Conservation (phyloP, 305 asterid genomes). For the Fraxinus albicans region DNA sequence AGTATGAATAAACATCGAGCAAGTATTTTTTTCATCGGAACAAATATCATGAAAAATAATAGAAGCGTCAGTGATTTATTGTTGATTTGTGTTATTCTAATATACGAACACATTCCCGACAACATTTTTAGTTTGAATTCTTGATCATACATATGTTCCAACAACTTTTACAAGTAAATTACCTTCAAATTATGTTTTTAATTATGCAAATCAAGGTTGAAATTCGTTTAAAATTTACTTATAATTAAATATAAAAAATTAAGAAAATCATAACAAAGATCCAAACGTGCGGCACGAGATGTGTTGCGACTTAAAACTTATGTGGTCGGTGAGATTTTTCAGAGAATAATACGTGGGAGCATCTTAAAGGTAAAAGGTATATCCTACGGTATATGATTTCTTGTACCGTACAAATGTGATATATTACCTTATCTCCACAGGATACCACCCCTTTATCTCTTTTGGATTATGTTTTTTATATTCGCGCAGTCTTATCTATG, state of each 20-base stretch:
- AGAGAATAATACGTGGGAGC: neutral
- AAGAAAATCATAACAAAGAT: neutral
- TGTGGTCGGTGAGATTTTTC: conserved; percentile 23
- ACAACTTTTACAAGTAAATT: too few species aligned
- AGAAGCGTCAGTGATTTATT: neutral
- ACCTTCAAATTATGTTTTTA: too few species aligned
- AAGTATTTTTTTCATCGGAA: too few species aligned
- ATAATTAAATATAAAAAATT: neutral
- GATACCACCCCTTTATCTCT: neutral
- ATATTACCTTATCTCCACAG: conserved; percentile 14
- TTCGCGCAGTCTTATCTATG: neutral
- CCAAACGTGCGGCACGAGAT: neutral
- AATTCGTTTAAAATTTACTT: too few species aligned
- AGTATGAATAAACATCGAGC: too few species aligned
- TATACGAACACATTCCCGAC: too few species aligned
- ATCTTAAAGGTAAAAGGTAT: neutral
- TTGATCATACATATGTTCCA: too few species aligned
- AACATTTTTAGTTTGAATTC: too few species aligned
- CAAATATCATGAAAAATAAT: neutral
- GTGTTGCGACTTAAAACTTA: neutral
- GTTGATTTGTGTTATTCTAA: neutral
- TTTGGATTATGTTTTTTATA: neutral
- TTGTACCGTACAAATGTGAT: neutral
- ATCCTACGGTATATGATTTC: neutral
- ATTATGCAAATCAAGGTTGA: neutral